These are phyloP conservation scores for Hysterangium stoloniferum DNA, from an alignment of 768 basidiomycete species.

Conservation along the genomic window DNA sequence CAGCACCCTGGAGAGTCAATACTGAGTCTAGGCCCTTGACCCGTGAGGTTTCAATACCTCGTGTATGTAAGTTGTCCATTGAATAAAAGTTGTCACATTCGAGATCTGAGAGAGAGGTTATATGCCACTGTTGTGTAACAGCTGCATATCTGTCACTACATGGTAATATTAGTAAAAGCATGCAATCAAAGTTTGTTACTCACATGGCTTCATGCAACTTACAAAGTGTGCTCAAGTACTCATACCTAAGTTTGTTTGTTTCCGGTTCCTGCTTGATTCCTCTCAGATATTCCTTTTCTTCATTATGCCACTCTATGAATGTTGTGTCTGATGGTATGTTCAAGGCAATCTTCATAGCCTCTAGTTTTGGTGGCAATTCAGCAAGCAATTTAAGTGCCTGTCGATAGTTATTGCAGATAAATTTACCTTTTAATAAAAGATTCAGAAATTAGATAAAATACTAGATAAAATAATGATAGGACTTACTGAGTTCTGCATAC, in stretches of 20 bases:
- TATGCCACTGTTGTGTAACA: no score
- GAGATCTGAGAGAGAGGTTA: neutral
- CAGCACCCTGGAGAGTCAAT: no score
- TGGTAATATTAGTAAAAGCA: no score
- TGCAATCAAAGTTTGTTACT: no score
- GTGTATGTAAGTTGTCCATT: neutral
- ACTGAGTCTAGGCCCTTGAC: no score
- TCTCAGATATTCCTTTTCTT: neutral
- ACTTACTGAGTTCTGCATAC: no score
- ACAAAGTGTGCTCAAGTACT: neutral
- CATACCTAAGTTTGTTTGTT: neutral
- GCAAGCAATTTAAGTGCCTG: neutral
- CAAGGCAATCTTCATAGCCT: neutral
- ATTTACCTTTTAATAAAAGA: no score
- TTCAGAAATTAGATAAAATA: no score
- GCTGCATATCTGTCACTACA: no score
- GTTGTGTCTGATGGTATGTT: neutral
- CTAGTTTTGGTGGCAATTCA: neutral
- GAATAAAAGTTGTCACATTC: slow-evolving; percentile 3
- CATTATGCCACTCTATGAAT: neutral
- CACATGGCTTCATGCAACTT: neutral
- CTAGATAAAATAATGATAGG: no score
- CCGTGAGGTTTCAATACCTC: no score
- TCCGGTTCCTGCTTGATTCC: neutral
- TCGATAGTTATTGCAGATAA: neutral